These are phyloP conservation scores for Lactarius indigo DNA, from an alignment of 768 basidiomycete species.

Conservation along the genomic window DNA sequence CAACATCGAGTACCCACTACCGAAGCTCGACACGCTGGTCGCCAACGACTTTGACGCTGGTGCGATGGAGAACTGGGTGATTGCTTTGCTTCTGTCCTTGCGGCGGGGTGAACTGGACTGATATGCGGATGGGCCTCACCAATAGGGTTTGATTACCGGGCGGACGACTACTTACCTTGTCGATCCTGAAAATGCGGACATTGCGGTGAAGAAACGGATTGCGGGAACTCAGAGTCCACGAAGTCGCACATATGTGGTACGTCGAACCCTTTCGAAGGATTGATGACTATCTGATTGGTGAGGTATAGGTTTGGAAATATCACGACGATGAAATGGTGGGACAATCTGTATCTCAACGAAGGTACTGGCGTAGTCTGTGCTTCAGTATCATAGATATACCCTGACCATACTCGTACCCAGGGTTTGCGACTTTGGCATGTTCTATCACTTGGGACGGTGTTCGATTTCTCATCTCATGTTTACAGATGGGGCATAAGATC, in stretches of 20 bases:
- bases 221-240: constrained; percentile 78
- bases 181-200: constrained; percentile 70
- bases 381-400: background rate
- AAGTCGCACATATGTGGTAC: constrained; percentile 83
- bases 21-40: constrained; percentile 92
- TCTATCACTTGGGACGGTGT: constrained; percentile 21
- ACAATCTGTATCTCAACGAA: constrained; percentile 79
- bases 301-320: constrained; percentile 80
- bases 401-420: constrained; percentile 51
- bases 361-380: constrained; percentile 51
- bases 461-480: constrained; percentile 10
- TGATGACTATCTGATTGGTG: background rate
- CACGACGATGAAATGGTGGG: constrained; percentile 93
- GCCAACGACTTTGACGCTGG: constrained; percentile 88
- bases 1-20: constrained; percentile 87
- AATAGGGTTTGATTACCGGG: constrained; percentile 80
- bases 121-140: background rate
- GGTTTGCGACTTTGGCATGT: constrained; percentile 73
- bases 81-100: background rate
- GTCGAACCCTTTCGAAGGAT: constrained; percentile 1
- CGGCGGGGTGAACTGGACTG: background rate
- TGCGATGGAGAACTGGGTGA: constrained; percentile 89
- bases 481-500: constrained; percentile 50
- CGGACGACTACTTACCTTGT: constrained; percentile 77
- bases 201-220: constrained; percentile 75